These are phyloP conservation scores for Tuctoria greenei DNA, from an alignment of 176 grass and related monocot genomes.

Conservation along the genomic window DNA sequence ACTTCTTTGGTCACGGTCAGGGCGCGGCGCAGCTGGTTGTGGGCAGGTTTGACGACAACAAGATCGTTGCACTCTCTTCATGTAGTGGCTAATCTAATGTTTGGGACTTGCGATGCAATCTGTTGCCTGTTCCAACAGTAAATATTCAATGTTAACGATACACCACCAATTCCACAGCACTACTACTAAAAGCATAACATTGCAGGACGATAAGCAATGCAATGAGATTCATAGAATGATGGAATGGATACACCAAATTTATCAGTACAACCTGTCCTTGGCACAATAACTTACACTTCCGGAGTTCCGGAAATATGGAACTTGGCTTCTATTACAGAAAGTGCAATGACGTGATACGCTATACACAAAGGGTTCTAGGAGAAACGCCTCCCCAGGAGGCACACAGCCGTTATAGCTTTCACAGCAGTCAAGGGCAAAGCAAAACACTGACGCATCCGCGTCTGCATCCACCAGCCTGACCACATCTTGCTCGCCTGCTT, in stretches of 20 bases:
- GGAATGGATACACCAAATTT: constrained; percentile 33
- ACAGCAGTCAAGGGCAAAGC: constrained; percentile 33
- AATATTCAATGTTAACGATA: too few species aligned
- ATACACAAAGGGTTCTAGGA: constrained; percentile 51
- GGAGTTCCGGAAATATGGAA: constrained; percentile 37
- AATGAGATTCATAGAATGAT: constrained; percentile 36
- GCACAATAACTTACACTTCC: constrained; percentile 43
- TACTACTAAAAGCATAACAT: background rate
- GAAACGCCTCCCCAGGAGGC: constrained; percentile 41
- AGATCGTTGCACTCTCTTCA: too few species aligned
- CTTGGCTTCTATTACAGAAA: constrained; percentile 42
- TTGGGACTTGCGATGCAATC: too few species aligned
- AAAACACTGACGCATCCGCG: constrained; percentile 37
- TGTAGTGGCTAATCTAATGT: too few species aligned
- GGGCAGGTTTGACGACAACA: too few species aligned
- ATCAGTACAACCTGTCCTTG: constrained; percentile 18
- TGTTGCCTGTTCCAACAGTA: too few species aligned
- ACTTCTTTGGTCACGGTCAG: too few species aligned
- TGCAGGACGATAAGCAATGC: background rate
- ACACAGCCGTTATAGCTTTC: constrained; percentile 28
- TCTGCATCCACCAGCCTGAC: constrained; percentile 30
- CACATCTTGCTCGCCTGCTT: constrained; percentile 40
- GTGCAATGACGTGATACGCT: constrained; percentile 42
- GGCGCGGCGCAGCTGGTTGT: too few species aligned
- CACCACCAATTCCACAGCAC: background rate